These are phyloP conservation scores for Heliamphora pulchella DNA, from an alignment of 179 eudicot genomes.

Conservation along the genomic window DNA sequence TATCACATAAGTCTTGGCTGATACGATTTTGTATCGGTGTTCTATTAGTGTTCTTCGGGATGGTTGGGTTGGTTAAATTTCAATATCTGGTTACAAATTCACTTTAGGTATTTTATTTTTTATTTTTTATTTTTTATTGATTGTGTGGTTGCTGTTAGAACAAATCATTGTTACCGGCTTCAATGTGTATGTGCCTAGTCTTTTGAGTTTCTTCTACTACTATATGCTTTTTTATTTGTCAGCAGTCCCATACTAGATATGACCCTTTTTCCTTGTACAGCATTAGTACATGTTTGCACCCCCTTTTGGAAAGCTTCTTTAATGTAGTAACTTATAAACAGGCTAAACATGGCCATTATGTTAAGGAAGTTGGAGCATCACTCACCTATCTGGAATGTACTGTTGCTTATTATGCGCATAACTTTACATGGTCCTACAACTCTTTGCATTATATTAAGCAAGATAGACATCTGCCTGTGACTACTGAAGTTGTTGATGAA, in stretches of 20 bases:
- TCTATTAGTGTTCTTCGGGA: too few relatives aligned
- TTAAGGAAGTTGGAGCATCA: not conserved
- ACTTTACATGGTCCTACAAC: not conserved
- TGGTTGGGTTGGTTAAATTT: too few relatives aligned
- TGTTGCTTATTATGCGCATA: not conserved
- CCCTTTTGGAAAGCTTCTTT: not conserved
- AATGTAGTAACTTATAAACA: too few relatives aligned
- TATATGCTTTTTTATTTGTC: not conserved
- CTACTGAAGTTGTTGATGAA: slow-evolving; percentile 8
- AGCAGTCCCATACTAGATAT: not conserved
- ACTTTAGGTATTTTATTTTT: too few relatives aligned
- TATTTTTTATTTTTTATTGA: too few relatives aligned
- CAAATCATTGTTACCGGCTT: too few relatives aligned
- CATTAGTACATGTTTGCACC: not conserved
- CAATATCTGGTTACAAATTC: too few relatives aligned
- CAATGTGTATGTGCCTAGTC: too few relatives aligned
- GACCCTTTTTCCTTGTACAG: not conserved
- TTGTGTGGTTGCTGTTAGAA: too few relatives aligned
- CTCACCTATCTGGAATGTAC: not conserved
- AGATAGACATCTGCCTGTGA: not conserved
- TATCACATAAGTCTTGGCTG: too few relatives aligned
- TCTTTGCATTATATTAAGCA: not conserved
- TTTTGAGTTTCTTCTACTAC: too few relatives aligned
- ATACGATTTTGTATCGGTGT: too few relatives aligned
- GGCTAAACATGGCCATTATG: not conserved